Evolutionary conservation across 805 yeast species (phyloP).

Genomic region (Candida palmyrensis): DNA sequence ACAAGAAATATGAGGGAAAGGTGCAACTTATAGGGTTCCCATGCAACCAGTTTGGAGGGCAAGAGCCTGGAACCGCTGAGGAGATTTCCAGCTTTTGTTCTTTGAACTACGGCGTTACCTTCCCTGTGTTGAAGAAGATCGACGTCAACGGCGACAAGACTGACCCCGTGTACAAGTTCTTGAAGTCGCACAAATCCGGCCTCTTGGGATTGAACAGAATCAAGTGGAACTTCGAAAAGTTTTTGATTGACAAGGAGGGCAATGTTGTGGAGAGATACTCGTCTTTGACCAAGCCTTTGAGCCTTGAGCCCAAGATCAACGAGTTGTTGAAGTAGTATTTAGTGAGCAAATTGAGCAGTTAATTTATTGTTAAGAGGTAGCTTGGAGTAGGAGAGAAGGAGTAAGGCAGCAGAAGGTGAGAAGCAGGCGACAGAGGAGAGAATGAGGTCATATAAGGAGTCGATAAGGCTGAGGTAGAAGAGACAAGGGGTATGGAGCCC

Average conservation of each 20-base stretch:
- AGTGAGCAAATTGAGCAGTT: no score
- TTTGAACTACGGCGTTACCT: conserved; percentile 24
- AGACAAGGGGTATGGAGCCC: no score
- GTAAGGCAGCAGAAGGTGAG: no score
- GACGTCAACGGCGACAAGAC: conserved; percentile 32
- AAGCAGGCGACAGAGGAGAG: no score
- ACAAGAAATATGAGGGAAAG: conserved; percentile 55
- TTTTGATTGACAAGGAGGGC: conserved; percentile 55
- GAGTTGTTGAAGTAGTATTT: conserved; percentile 40
- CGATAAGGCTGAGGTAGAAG: no score
- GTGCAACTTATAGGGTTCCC: conserved; percentile 79
- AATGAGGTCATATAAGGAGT: no score
- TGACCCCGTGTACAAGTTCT: conserved; percentile 22
- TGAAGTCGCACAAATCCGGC: conserved; percentile 23
- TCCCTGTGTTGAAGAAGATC: conserved; percentile 34
- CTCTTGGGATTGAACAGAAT: conserved; percentile 40
- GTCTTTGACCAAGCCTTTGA: conserved; percentile 49
- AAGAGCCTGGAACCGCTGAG: conserved; percentile 64
- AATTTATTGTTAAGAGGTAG: no score
- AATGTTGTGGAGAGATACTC: conserved; percentile 56
- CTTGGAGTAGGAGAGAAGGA: no score
- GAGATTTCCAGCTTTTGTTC: conserved; percentile 17
- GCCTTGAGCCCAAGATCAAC: conserved; percentile 45
- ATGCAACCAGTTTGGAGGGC: conserved; percentile 81
- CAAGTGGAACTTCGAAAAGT: conserved; percentile 80